phyloP scores from a whole-genome alignment of 306 rosid genomes.

The Crotalaria pallida region DNA sequence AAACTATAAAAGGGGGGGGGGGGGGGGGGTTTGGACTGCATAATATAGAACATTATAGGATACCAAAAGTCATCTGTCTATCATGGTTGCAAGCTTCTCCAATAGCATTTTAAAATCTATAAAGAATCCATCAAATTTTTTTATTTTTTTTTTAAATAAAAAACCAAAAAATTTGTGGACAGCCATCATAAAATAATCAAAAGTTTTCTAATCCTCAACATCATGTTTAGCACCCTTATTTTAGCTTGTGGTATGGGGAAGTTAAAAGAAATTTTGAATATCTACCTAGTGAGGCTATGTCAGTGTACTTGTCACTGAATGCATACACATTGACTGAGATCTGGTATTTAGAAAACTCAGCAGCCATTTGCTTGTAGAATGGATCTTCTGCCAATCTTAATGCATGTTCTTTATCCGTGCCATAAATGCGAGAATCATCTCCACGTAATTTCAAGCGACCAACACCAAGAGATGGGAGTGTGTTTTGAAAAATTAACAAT shows the following conservation, averaged over 20 bases:
- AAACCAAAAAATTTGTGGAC: neutral
- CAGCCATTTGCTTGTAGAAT: constrained; percentile 99
- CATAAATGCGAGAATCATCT: constrained; percentile 87
- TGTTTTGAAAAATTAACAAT: constrained; percentile 87
- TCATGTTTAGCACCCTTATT: neutral
- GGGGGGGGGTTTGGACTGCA: neutral
- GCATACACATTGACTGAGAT: constrained; percentile 78
- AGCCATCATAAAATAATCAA: constrained; percentile 12
- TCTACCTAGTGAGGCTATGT: constrained; percentile 91
- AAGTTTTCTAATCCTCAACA: constrained; percentile 16
- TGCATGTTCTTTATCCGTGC: constrained; percentile 87
- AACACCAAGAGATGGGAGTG: constrained; percentile 94
- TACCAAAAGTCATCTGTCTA: neutral
- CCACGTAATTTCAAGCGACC: constrained; percentile 97
- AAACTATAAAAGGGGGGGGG: neutral
- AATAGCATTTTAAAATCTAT: neutral
- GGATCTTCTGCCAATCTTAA: constrained; percentile 94
- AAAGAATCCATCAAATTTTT: neutral
- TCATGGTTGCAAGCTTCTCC: neutral
- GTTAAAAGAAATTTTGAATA: constrained; percentile 4
- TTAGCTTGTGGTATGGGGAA: neutral
- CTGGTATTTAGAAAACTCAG: constrained; percentile 91
- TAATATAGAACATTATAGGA: neutral
- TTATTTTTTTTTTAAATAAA: neutral
- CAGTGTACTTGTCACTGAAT: constrained; percentile 97